Evolutionary conservation across 2,329 filamentous ascomycete species (phyloP), one percentile per base, ranked within the genome.

Genomic region (Diaporthe citriasiana): DNA sequence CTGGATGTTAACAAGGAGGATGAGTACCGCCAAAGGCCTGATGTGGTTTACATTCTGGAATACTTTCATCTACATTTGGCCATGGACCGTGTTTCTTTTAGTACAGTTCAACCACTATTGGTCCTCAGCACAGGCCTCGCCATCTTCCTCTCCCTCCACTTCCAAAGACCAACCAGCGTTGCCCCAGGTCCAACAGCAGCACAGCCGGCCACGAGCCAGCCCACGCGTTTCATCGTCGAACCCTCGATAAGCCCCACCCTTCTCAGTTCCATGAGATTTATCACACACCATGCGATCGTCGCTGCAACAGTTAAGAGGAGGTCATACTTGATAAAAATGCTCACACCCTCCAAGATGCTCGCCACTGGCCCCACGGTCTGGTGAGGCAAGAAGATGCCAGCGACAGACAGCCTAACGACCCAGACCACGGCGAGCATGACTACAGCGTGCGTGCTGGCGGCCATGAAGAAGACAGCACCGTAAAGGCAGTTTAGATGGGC

Each of bases 61-160:
- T 17, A 22, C 1, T n/a, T 22, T 66, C 17, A 10, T 9, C 12
- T 35, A 17, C 22, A 22, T 50, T 10, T n/a, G 47, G 7, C 6
- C 30, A n/a, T 25, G 10, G 22, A 6, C 19, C 17, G 17, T 19
- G 15, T 8, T 35, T 3, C 12, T 4, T 8, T 22, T 2, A 40
- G 5, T 7, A 42, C 13, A 60, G 19, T 0, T 7, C n/a, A 42
- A 10, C 13, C 8, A 25, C 19, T 12, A 13, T 25, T n/a, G 45
- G 8, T 9, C 56, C 19, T 63, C 19, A 63, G 50, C 47, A 33
- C 69, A 27, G 69, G 56, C 42, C 45, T 63, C 9, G 69, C 69
- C n/a, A 38, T 63, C 69, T 42, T 63, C 25, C 47, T 71, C 69
- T 63, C 69, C 30, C 56, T 71, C 69, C 56, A 60, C 15, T 71